phyloP scores from a whole-genome alignment of 2,329 filamentous ascomycete species.

The Parafenestella ontariensis region DNA sequence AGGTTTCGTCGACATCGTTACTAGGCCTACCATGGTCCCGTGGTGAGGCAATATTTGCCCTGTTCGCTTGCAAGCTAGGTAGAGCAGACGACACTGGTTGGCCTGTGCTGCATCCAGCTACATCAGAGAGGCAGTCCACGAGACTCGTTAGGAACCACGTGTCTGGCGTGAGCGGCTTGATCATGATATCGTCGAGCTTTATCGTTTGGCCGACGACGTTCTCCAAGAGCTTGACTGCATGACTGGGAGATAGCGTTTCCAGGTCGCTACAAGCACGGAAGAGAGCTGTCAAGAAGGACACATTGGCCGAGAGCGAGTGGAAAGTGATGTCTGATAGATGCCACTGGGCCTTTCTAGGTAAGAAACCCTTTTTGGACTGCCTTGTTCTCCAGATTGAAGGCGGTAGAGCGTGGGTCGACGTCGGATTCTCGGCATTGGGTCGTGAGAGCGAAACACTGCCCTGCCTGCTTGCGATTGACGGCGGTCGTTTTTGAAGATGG shows the following conservation, averaged over 20 bases:
- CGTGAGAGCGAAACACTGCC: not conserved
- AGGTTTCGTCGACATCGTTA: conserved; percentile 7
- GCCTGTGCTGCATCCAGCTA: not conserved
- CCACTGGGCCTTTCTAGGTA: not conserved
- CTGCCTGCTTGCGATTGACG: no score
- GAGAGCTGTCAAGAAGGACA: not conserved
- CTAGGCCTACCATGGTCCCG: not conserved
- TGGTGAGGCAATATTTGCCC: not conserved
- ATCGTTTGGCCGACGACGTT: not conserved
- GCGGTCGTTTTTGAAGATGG: no score
- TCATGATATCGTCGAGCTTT: not conserved
- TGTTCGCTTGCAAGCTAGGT: not conserved
- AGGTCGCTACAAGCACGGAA: not conserved
- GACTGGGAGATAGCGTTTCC: not conserved
- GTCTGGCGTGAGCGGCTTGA: not conserved
- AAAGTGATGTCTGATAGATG: not conserved
- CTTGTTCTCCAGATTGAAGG: not conserved
- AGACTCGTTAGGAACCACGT: not conserved
- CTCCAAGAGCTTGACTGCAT: not conserved
- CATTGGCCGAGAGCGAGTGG: not conserved
- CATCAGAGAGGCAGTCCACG: not conserved
- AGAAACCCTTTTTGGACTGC: not conserved
- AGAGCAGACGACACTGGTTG: not conserved
- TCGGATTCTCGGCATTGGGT: not conserved
- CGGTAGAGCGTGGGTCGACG: not conserved